Percentiles rank a stretch among this genome's conserved stretches.
Conservation (phyloP, 306 rosid genomes). For the Luffa aegyptiaca region DNA sequence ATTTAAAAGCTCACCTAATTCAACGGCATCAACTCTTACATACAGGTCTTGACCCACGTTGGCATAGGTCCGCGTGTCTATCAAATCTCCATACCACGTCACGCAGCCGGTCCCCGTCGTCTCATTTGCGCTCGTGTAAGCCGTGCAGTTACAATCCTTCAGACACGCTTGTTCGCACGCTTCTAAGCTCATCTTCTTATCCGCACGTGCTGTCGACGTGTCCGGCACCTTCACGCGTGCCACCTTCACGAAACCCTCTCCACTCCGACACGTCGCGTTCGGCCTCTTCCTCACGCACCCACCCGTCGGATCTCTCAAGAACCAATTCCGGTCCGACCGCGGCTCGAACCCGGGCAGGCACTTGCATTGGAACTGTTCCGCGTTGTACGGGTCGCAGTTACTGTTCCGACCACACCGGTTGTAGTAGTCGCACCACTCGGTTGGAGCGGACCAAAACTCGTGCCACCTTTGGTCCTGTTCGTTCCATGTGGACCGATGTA, state of each 20-base stretch:
- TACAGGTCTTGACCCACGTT: neutral
- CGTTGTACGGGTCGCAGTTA: slow-evolving; percentile 30
- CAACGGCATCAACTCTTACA: neutral
- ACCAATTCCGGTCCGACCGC: neutral
- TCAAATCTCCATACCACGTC: slow-evolving; percentile 13
- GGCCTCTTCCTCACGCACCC: slow-evolving; percentile 42
- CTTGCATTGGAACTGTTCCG: slow-evolving; percentile 25
- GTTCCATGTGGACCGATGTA: slow-evolving; percentile 32
- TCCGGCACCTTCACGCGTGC: neutral
- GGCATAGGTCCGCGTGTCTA: slow-evolving; percentile 33
- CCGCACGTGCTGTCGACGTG: slow-evolving; percentile 5
- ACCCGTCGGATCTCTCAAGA: slow-evolving; percentile 27
- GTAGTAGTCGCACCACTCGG: slow-evolving; percentile 27
- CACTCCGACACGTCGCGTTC: slow-evolving; percentile 24
- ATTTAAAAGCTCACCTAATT: slow-evolving; percentile 15
- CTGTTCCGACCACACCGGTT: slow-evolving; percentile 25
- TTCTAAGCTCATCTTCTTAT: neutral
- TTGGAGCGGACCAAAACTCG: slow-evolving; percentile 29
- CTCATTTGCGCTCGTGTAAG: slow-evolving; percentile 19
- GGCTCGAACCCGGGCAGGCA: slow-evolving; percentile 66
- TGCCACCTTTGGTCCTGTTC: slow-evolving; percentile 23
- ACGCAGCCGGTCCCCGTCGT: neutral
- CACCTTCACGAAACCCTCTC: slow-evolving; percentile 49
- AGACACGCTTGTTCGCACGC: neutral
- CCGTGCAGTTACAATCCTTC: slow-evolving; percentile 29